These are phyloP conservation scores for Paratinospora sagittata DNA, from an alignment of 164 flowering plant genomes.

Conservation along the genomic window DNA sequence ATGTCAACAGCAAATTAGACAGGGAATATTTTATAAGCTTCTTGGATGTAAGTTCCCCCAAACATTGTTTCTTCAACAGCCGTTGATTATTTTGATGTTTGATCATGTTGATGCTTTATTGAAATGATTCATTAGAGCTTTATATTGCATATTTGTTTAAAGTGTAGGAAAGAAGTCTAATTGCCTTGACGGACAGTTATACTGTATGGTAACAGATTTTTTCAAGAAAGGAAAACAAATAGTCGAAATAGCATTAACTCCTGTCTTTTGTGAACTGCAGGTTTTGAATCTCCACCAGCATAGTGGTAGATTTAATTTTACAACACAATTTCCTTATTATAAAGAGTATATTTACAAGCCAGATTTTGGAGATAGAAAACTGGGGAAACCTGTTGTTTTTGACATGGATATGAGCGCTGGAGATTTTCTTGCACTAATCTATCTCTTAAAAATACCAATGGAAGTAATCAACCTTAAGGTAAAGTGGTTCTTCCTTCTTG, in stretches of 20 bases:
- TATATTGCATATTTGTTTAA: not conserved
- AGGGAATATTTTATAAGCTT: slow-evolving; percentile 64
- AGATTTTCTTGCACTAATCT: slow-evolving; percentile 80
- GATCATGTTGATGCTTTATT: not conserved
- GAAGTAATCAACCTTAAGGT: slow-evolving; percentile 81
- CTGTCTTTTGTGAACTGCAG: slow-evolving; percentile 29
- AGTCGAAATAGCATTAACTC: not conserved
- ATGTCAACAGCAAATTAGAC: slow-evolving; percentile 43
- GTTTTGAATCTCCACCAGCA: slow-evolving; percentile 54
- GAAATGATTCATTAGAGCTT: not conserved
- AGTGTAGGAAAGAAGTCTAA: not conserved
- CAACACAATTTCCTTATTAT: slow-evolving; percentile 69
- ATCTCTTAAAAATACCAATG: slow-evolving; percentile 82
- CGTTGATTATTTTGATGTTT: not conserved
- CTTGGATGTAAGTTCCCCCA: slow-evolving; percentile 58
- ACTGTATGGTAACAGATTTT: not conserved
- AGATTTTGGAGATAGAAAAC: slow-evolving; percentile 31
- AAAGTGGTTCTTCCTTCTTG: slow-evolving; percentile 1
- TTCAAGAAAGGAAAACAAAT: too few relatives aligned
- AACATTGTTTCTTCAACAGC: not conserved
- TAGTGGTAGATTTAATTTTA: slow-evolving; percentile 68
- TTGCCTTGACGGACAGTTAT: not conserved
- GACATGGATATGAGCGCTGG: slow-evolving; percentile 99
- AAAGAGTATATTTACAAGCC: slow-evolving; percentile 54
- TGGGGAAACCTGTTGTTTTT: slow-evolving; percentile 70